Percentiles rank a stretch among this genome's conserved stretches.
Evolutionary conservation across 176 grass and related monocot genomes (phyloP).

Genomic region (Triticum dicoccoides): DNA sequence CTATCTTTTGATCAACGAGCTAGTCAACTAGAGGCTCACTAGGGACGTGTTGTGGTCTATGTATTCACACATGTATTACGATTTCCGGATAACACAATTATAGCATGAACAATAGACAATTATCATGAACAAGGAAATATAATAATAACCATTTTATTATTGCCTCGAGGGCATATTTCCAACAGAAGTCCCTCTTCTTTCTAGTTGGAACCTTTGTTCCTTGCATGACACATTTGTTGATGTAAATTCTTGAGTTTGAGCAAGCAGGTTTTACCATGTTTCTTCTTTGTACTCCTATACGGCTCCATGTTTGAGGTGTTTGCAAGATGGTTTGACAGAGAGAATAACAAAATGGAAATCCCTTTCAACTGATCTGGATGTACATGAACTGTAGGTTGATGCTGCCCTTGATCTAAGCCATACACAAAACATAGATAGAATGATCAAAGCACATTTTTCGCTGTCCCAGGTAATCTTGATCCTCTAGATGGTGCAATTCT

Average conservation of each 20-base stretch:
- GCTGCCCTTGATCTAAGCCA: conserved; percentile 97
- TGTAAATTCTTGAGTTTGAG: too few relatives aligned
- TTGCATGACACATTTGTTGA: neutral
- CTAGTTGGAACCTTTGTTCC: neutral
- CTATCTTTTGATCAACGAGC: too few relatives aligned
- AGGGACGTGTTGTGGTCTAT: too few relatives aligned
- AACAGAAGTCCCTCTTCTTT: neutral
- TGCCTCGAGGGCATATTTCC: too few relatives aligned
- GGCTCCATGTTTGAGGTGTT: neutral
- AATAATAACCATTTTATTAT: too few relatives aligned
- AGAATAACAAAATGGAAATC: neutral
- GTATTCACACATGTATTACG: too few relatives aligned
- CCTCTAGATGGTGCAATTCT: neutral
- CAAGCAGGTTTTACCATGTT: neutral
- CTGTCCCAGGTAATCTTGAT: conserved; percentile 73
- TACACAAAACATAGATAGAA: conserved; percentile 94
- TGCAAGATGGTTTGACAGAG: neutral
- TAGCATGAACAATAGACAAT: too few relatives aligned
- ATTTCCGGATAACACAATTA: too few relatives aligned
- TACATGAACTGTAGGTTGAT: conserved; percentile 56
- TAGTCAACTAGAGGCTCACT: too few relatives aligned
- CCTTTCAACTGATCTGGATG: conserved; percentile 15
- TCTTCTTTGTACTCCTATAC: neutral
- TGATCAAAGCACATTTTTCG: conserved; percentile 94
- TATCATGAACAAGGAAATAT: too few relatives aligned